Evolutionary conservation across 208 protist species (phyloP), one percentile per base, ranked within the genome.

Genomic region (Wallacemonas sp.): DNA sequence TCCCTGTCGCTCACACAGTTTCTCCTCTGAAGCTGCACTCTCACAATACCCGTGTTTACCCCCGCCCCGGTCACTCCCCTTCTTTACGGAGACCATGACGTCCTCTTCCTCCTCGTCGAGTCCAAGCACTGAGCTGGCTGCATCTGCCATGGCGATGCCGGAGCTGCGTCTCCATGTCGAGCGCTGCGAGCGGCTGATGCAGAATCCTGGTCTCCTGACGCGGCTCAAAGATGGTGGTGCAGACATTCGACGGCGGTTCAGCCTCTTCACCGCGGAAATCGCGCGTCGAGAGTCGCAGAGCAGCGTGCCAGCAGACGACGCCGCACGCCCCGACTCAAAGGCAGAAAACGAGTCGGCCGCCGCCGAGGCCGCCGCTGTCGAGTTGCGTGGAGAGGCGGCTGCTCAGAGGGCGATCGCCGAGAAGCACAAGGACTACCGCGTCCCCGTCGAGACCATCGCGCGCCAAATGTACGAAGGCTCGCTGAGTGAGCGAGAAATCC

Each of bases 401-500:
- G 68, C 24, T 41, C 39, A 64, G n/a, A 34, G 56, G 12, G 65
- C 67, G 6, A 72, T 86, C 63, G 58, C 47, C 2, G 81, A 89
- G 16, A 85, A 88, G 60, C 74, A 94, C 70, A 69, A 65, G 30
- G 52, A 89, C 47, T 41, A 61, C n/a, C 75, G 77, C 23, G 76
- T 92, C 1, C 68, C 74, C 16, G 85, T 94, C 12, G 88, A 92
- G 68, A 73, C 39, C 55, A 88, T 77, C 54, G 83, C 92, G 46
- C 85, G 85, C 5, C 61, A 72, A 29, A 90, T 83, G 70, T 94
- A 91, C 70, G 83, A 77, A 9, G 83, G 85, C 11, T 74, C 74
- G 11, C 68, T 92, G 23, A 89, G 77, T 62, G 88, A 94, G 70
- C 24, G 56, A n/a, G 85, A 94, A 62, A 86, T 94, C 29, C 77